Conservation (phyloP, 2,329 filamentous ascomycete species). For the Endothia cerciana region DNA sequence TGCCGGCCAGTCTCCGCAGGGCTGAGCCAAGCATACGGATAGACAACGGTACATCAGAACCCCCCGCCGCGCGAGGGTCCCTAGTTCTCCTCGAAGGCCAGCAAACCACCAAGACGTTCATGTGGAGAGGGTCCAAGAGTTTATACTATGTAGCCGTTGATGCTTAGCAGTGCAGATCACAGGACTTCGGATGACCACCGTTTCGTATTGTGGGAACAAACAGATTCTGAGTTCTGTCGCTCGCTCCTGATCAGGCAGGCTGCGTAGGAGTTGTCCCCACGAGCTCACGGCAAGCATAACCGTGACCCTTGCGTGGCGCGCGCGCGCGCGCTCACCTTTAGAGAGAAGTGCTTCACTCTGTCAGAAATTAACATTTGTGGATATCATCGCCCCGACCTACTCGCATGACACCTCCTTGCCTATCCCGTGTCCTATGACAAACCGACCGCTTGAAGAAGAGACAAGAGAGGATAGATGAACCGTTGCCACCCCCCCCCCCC, state of each 20-base stretch:
- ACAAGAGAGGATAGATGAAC: background rate
- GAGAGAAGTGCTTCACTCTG: background rate
- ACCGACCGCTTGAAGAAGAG: background rate
- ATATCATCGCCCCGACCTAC: background rate
- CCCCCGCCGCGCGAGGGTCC: background rate
- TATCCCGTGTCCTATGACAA: background rate
- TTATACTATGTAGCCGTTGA: background rate
- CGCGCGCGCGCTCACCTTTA: background rate
- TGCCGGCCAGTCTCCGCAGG: background rate
- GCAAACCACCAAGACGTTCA: too few relatives aligned
- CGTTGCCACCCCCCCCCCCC: background rate
- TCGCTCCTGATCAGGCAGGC: too few relatives aligned
- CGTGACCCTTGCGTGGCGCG: background rate
- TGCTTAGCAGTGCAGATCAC: background rate
- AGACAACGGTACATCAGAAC: background rate
- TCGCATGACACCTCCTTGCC: background rate
- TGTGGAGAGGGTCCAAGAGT: too few relatives aligned
- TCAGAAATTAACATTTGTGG: background rate
- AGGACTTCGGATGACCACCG: background rate
- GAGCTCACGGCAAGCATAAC: background rate
- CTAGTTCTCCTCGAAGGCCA: too few relatives aligned
- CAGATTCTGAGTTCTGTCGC: background rate
- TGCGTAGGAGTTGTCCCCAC: background rate
- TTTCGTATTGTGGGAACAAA: background rate
- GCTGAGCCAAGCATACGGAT: conserved; percentile 2